Conservation (phyloP, 495 filamentous ascomycete genomes). For the Penicillium steckii region DNA sequence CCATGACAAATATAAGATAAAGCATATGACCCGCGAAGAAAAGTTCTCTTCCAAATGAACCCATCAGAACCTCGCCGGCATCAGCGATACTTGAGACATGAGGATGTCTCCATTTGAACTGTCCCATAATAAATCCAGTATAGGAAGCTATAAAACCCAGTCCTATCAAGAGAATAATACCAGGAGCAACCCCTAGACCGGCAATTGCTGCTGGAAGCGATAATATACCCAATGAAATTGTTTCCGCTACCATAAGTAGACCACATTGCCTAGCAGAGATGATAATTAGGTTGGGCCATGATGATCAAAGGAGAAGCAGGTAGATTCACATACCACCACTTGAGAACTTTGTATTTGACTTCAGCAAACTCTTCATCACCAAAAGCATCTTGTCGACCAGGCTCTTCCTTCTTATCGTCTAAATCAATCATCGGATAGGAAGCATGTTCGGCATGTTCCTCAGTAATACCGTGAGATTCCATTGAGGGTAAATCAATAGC, state of each 20-base stretch:
- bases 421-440: background rate
- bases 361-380: constrained; percentile 32
- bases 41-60: constrained; percentile 61
- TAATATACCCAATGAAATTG: constrained; percentile 68
- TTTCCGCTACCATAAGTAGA: constrained; percentile 66
- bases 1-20: constrained; percentile 75
- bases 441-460: background rate
- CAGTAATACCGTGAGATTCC: background rate
- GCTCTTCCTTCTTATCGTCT: background rate
- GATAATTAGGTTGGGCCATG: too few relatives aligned
- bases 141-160: constrained; percentile 72
- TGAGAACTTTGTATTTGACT: constrained; percentile 35
- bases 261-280: constrained; percentile 38
- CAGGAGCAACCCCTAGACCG: constrained; percentile 61
- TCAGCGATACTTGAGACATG: constrained; percentile 76
- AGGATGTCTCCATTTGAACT: constrained; percentile 72
- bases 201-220: constrained; percentile 64
- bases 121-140: constrained; percentile 74
- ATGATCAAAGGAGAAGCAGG: background rate
- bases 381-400: constrained; percentile 10
- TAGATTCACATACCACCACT: constrained; percentile 29
- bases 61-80: constrained; percentile 64
- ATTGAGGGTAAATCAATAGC: background rate
- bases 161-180: constrained; percentile 64
- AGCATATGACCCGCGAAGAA: constrained; percentile 61